Evolutionary conservation across 164 flowering plant species (phyloP), one percentile per base, ranked within the genome.

Genomic region (Kalanchoe fedtschenkoi): DNA sequence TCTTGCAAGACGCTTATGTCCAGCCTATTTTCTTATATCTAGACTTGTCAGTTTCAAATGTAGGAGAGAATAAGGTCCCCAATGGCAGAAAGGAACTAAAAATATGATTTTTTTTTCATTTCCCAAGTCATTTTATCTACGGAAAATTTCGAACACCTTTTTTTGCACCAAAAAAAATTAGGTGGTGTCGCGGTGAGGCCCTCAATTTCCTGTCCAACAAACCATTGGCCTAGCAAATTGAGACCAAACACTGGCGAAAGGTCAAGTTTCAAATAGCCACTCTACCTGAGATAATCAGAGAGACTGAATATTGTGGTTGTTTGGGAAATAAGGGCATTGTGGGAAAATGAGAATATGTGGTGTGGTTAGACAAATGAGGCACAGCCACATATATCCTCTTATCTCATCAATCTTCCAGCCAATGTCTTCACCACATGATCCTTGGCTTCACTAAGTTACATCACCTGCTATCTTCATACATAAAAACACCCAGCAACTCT

Each of bases 381-480:
- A 19, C 28, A 58, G 1, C 41, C 61, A 58, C 29, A 22, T 16
- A 58, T 58, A 19, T 58, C 61, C 61, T 37, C 16, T 34, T 58
- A 32, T 58, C 61, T 58, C 38, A 58, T 58, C 28, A 58, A 33
- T 35, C 34, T 30, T 30, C 22, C 37, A 35, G 14, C 19, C 61
- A 10, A 34, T 51, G 6, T 26, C 56, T 11, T 37, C 38, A 34
- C 61, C 61, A 58, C 61, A 58, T 38, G 39, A 32, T 58, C 61
- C 61, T 29, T 2, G 9, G 6, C 61, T 26, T 32, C 39, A 34
- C 61, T 19, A 24, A 24, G 56, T 26, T 51, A 51, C 26, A 58
- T 33, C 41, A 34, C 34, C 61, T 58, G 22, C 61, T 34, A 37
- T 24, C n/a, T 32, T 34, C 41, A 34, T 14, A 34, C 24, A 33